Evolutionary conservation across 495 filamentous ascomycete genomes (phyloP).

Genomic region (Penicillium canescens): DNA sequence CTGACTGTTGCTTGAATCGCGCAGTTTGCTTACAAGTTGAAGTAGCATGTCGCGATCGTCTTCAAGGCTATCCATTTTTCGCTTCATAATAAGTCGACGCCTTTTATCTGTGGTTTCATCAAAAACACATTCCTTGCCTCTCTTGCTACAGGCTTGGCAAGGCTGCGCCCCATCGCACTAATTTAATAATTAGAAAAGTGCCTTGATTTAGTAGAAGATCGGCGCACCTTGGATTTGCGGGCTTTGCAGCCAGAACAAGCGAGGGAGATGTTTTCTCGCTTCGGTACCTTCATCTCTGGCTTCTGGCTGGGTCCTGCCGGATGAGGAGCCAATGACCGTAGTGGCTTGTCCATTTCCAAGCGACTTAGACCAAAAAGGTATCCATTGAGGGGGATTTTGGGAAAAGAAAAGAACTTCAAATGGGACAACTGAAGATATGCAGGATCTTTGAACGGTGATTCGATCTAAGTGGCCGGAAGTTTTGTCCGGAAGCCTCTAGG

Average conservation of each 20-base stretch:
- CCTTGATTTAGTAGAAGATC: neutral
- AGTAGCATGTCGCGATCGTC: constrained; percentile 30
- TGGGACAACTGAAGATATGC: too few species aligned
- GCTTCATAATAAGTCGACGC: constrained; percentile 33
- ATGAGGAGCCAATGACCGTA: too few species aligned
- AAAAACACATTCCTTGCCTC: constrained; percentile 28
- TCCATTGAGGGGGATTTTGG: too few species aligned
- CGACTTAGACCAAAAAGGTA: too few species aligned
- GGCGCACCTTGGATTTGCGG: constrained; percentile 3
- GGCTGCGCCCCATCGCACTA: constrained; percentile 35
- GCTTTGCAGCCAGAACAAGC: neutral
- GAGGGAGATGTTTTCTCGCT: neutral
- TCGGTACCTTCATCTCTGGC: neutral
- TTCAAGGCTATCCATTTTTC: constrained; percentile 35
- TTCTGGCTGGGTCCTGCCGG: too few species aligned
- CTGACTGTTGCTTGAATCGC: constrained; percentile 18
- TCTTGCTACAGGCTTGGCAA: constrained; percentile 35
- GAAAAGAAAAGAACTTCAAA: too few species aligned
- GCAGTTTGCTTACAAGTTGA: constrained; percentile 28
- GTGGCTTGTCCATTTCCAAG: too few species aligned
- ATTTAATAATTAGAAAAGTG: neutral
- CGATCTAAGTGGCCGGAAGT: too few species aligned
- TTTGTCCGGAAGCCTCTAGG: too few species aligned
- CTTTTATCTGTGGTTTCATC: constrained; percentile 36
- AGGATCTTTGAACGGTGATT: too few species aligned